Conservation (phyloP, 2,329 filamentous ascomycete species). For the Aureobasidium namibiae region DNA sequence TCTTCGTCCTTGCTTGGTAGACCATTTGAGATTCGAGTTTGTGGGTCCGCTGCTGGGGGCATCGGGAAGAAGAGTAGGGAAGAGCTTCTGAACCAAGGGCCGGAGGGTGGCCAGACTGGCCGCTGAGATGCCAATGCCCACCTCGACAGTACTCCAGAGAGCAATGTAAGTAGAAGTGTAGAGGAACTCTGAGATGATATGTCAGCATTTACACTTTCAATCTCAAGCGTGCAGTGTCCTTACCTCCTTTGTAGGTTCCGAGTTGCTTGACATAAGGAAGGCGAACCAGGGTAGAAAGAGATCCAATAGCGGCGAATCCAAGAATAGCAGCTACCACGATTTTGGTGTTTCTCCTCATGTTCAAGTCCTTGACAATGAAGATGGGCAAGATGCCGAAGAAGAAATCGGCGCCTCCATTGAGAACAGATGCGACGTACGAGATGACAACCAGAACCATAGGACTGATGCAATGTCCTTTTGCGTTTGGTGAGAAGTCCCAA, state of each 20-base stretch:
- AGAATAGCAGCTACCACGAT: slow-evolving; percentile 27
- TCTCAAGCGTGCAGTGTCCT: slow-evolving; percentile 20
- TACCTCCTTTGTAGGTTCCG: slow-evolving; percentile 29
- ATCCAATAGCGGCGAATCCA: slow-evolving; percentile 23
- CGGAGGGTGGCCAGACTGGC: slow-evolving; percentile 26
- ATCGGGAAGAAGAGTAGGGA: slow-evolving; percentile 3
- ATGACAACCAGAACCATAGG: slow-evolving; percentile 9
- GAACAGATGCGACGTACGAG: slow-evolving; percentile 16
- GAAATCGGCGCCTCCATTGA: slow-evolving; percentile 29
- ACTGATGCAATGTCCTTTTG: slow-evolving; percentile 17
- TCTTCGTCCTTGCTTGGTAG: background rate
- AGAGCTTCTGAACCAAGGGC: slow-evolving; percentile 23
- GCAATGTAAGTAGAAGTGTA: slow-evolving; percentile 20
- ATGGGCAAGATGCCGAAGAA: slow-evolving; percentile 29
- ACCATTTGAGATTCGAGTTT: slow-evolving; percentile 4
- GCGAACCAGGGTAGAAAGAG: slow-evolving; percentile 37
- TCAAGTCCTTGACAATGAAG: slow-evolving; percentile 29
- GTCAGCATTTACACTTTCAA: slow-evolving; percentile 34
- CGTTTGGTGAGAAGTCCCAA: slow-evolving; percentile 32
- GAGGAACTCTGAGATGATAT: slow-evolving; percentile 17
- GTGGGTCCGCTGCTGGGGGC: background rate
- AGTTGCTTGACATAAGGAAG: slow-evolving; percentile 35
- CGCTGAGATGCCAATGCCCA: slow-evolving; percentile 28
- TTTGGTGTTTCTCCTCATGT: slow-evolving; percentile 28
- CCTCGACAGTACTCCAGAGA: slow-evolving; percentile 27